These are phyloP conservation scores for Trichoderma citrinoviride DNA, from an alignment of 2,329 filamentous ascomycete species.

Conservation along the genomic window DNA sequence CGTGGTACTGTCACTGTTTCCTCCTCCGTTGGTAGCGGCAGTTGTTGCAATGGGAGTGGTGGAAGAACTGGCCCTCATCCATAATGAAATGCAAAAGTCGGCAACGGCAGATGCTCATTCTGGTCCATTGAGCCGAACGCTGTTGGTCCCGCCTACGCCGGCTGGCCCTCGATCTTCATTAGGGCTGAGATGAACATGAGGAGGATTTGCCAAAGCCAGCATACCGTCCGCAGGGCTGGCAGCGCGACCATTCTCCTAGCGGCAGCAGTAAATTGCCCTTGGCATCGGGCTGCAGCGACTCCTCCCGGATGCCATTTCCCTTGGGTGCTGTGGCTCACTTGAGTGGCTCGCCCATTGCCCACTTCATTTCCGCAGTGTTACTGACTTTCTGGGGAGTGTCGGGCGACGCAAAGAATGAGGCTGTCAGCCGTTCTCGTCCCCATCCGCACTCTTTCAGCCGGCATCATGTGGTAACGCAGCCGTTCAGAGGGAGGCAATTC, in stretches of 20 bases:
- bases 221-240: no score
- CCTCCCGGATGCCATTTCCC: not conserved
- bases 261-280: not conserved
- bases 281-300: not conserved
- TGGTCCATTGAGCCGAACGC: not conserved
- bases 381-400: not conserved
- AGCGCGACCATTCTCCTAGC: no score
- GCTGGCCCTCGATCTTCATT: not conserved
- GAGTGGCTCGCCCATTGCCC: not conserved
- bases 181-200: slow-evolving; percentile 9
- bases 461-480: not conserved
- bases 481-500: not conserved
- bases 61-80: not conserved
- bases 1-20: no score
- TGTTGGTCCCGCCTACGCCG: not conserved
- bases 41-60: not conserved
- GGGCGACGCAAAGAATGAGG: not conserved
- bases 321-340: slow-evolving; percentile 1
- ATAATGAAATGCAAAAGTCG: not conserved
- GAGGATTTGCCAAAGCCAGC: not conserved
- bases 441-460: not conserved
- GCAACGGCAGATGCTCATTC: not conserved
- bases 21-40: not conserved
- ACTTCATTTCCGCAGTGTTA: not conserved
- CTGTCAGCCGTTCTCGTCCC: not conserved